A percentile compares a stretch with the other conserved stretches of the same genome.
Conservation (phyloP, 2,329 filamentous ascomycete genomes). For the Aspergillus sp. region DNA sequence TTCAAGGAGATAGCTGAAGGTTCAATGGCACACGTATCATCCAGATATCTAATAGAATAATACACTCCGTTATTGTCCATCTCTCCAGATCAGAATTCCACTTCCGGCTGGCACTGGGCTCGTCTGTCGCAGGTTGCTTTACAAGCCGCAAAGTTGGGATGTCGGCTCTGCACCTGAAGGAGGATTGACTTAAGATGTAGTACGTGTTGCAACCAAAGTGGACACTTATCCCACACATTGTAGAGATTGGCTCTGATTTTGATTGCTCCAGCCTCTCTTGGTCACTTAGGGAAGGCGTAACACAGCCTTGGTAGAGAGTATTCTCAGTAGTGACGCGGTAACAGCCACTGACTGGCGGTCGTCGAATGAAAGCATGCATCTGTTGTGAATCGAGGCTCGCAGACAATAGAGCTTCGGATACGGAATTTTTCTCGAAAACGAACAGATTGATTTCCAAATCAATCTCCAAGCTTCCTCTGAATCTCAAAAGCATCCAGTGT, state of each 20-base stretch:
- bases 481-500: too few relatives aligned
- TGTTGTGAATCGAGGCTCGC: too few relatives aligned
- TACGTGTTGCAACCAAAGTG: conserved; percentile 6
- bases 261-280: conserved; percentile 3
- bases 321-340: too few relatives aligned
- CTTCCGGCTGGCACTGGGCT: conserved; percentile 4
- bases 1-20: conserved; percentile 4
- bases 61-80: background rate
- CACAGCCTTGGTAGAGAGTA: too few relatives aligned
- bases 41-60: background rate
- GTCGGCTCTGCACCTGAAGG: background rate
- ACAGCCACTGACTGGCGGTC: too few relatives aligned
- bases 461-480: too few relatives aligned
- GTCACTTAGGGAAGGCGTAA: background rate
- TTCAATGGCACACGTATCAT: background rate
- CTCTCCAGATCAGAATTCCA: background rate
- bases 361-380: too few relatives aligned
- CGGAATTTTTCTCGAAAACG: too few relatives aligned
- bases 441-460: too few relatives aligned
- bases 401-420: too few relatives aligned
- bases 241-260: conserved; percentile 7
- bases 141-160: conserved; percentile 3
- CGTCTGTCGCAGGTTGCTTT: conserved; percentile 4
- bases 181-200: conserved; percentile 1
- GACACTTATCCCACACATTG: conserved; percentile 7